Evolutionary conservation across 208 protist species (phyloP).

Genomic region (Angomonas ambiguus): DNA sequence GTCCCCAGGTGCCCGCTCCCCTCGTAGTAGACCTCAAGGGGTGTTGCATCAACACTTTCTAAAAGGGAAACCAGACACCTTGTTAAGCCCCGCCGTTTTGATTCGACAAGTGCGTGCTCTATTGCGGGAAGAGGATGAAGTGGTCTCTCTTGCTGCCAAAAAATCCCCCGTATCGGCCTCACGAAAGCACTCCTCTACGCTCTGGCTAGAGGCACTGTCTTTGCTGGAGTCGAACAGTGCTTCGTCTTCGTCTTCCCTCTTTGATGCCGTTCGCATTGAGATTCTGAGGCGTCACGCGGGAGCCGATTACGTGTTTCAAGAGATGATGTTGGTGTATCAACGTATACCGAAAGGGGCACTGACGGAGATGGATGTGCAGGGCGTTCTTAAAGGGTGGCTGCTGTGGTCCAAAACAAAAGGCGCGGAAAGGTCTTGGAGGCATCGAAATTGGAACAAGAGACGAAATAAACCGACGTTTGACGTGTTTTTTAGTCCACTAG

Average conservation of each 20-base stretch:
- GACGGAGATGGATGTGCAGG: not conserved
- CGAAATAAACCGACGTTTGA: too few relatives aligned
- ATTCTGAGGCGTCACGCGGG: not conserved
- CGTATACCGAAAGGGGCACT: not conserved
- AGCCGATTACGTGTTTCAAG: not conserved
- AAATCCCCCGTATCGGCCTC: not conserved
- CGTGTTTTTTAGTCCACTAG: not conserved
- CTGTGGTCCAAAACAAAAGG: not conserved
- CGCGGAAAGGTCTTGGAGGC: not conserved
- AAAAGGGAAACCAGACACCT: conserved; percentile 10
- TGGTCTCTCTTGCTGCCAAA: not conserved
- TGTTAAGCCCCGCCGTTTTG: not conserved
- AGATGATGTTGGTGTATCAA: not conserved
- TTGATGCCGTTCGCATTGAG: not conserved
- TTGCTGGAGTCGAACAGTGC: not conserved
- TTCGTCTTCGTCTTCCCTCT: not conserved
- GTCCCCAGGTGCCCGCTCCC: conserved; percentile 2
- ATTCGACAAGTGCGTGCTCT: not conserved
- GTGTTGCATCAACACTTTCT: conserved; percentile 22
- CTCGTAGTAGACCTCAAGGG: conserved; percentile 10
- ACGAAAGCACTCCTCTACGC: not conserved
- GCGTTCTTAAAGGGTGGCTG: not conserved
- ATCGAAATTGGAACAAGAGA: too few relatives aligned
- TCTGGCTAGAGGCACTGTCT: not conserved
- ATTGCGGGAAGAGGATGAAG: not conserved